Percentiles rank a stretch among this genome's conserved stretches.
These are phyloP conservation scores for Dactylellina parvicollis DNA, from an alignment of 2,329 filamentous ascomycete species.

Conservation along the genomic window DNA sequence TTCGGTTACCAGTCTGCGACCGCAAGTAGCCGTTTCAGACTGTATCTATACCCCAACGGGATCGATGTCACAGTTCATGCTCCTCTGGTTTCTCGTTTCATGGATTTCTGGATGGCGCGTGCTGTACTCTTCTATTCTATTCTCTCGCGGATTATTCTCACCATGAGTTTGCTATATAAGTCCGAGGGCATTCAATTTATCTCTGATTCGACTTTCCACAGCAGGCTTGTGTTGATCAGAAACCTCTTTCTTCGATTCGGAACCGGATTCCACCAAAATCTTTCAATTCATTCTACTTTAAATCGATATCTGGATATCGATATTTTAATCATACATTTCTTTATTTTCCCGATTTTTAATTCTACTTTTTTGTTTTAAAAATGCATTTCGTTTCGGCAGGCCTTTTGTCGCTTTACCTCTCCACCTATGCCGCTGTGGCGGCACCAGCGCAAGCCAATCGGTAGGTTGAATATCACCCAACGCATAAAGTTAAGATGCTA, in stretches of 20 bases:
- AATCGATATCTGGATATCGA: slow-evolving; percentile 23
- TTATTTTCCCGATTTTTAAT: slow-evolving; percentile 2
- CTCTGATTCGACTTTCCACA: not conserved
- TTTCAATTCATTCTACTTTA: not conserved
- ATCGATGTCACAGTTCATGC: slow-evolving; percentile 9
- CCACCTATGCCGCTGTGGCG: slow-evolving; percentile 15
- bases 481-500: not conserved
- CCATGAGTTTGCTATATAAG: slow-evolving; percentile 19
- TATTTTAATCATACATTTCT: not conserved
- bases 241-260: not conserved
- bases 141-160: not conserved
- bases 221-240: slow-evolving; percentile 8
- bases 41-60: slow-evolving; percentile 1
- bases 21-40: slow-evolving; percentile 35
- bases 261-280: slow-evolving; percentile 10
- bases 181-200: not conserved
- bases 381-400: slow-evolving; percentile 27
- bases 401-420: slow-evolving; percentile 37
- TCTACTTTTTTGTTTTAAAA: slow-evolving; percentile 2
- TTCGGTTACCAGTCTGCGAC: slow-evolving; percentile 37
- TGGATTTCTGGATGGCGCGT: slow-evolving; percentile 4
- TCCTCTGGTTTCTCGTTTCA: slow-evolving; percentile 25
- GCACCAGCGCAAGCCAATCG: slow-evolving; percentile 19
- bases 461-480: slow-evolving; percentile 5
- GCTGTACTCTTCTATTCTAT: not conserved